phyloP scores from a whole-genome alignment of 306 rosid species.

The Quercus suber region DNA sequence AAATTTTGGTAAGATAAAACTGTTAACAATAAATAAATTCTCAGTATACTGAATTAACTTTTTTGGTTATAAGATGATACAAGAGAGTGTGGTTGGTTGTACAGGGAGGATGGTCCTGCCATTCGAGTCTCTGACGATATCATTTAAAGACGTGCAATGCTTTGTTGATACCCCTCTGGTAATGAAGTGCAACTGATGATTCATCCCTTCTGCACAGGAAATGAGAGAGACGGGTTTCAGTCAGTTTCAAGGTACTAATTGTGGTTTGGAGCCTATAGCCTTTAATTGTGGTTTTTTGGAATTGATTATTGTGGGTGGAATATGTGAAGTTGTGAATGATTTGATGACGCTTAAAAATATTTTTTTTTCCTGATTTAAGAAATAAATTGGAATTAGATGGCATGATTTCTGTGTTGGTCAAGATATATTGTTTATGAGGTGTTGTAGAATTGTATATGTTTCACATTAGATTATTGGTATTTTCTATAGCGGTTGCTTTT shows the following conservation, averaged over 20 bases:
- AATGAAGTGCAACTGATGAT: conserved; percentile 12
- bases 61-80: background rate
- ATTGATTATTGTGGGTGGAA: background rate
- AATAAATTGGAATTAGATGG: too few relatives aligned
- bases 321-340: background rate
- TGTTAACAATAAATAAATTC: background rate
- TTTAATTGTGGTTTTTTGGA: background rate
- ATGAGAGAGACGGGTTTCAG: conserved; percentile 57
- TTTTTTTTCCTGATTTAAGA: too few relatives aligned
- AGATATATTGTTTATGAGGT: too few relatives aligned
- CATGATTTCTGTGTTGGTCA: too few relatives aligned
- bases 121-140: conserved; percentile 42
- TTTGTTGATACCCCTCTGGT: conserved; percentile 57
- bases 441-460: too few relatives aligned
- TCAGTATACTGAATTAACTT: background rate
- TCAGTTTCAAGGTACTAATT: conserved; percentile 5
- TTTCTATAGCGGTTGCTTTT: too few relatives aligned
- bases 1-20: conserved; percentile 36
- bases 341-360: background rate
- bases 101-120: conserved; percentile 53
- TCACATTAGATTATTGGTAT: too few relatives aligned
- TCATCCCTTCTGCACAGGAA: conserved; percentile 47
- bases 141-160: conserved; percentile 55
- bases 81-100: conserved; percentile 18
- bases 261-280: background rate